Conservation (phyloP, 2,329 filamentous ascomycete genomes). For the Penicillium digitatum region DNA sequence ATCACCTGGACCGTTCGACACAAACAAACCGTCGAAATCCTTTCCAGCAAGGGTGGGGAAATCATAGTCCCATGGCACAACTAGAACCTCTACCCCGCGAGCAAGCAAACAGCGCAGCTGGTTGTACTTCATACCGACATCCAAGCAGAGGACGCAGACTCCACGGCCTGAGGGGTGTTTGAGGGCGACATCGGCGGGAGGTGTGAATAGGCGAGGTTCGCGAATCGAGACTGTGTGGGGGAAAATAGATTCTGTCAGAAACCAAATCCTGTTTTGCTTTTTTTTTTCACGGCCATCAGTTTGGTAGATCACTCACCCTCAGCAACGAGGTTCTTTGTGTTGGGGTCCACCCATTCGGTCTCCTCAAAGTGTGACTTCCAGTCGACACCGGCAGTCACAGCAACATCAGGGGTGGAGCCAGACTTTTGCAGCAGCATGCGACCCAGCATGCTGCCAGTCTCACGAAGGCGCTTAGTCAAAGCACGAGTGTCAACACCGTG, state of each 20-base stretch:
- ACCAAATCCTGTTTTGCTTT: constrained; percentile 32
- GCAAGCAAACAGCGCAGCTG: constrained; percentile 89
- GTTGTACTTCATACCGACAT: constrained; percentile 98
- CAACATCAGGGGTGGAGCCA: constrained; percentile 37
- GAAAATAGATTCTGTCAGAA: constrained; percentile 2
- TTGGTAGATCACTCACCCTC: constrained; percentile 65
- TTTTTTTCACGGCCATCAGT: background rate
- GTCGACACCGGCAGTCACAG: constrained; percentile 44
- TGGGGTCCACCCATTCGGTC: constrained; percentile 87
- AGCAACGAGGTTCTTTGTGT: constrained; percentile 84
- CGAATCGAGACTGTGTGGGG: constrained; percentile 73
- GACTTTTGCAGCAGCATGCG: constrained; percentile 73
- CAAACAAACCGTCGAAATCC: constrained; percentile 92
- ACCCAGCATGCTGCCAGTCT: constrained; percentile 94
- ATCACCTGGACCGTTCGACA: constrained; percentile 96
- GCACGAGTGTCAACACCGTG: constrained; percentile 92
- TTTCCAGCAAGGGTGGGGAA: constrained; percentile 71
- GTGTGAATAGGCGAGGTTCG: constrained; percentile 78
- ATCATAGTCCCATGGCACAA: constrained; percentile 95
- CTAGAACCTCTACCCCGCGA: constrained; percentile 87
- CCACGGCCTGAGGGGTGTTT: constrained; percentile 84
- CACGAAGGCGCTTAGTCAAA: constrained; percentile 87
- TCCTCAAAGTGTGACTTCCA: constrained; percentile 66
- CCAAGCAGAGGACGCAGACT: constrained; percentile 84
- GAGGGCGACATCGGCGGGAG: constrained; percentile 64